Evolutionary conservation across 441 rosid species (phyloP), one percentile per base, ranked within the genome.

Genomic region (Geranium incanum): DNA sequence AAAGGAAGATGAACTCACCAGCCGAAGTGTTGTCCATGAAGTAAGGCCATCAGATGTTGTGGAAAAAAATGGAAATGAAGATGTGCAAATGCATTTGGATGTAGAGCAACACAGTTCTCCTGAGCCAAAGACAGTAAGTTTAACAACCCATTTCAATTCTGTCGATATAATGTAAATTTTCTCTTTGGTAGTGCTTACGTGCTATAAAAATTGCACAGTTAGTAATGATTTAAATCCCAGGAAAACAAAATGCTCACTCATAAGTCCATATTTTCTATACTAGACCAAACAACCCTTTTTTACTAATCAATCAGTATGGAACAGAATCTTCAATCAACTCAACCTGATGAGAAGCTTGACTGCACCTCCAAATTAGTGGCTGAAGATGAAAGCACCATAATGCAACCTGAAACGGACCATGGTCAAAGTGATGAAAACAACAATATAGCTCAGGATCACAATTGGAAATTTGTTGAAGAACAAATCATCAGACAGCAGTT

Each of bases 251-350:
- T 13, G 18, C 43, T 36, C 43, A 28, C 19, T 66, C 7, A 36
- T 15, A 66, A n/a, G 48, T 65, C 15, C 37, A 36, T 36, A 15
- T n/a, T 37, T 11, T 66, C 45, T 66, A 19, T 66, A 6, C 37
- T 66, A 66, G 15, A 36, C 68, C 68, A 66, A 6, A 48, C 52
- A 36, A 4, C 57, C 19, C 68, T 72, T 68, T 68, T 80, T 60
- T 62, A 74, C 76, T 78, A 70, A 81, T 43, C 57, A 6, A 60
- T 59, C 59, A 37, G 6, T 74, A 39, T 76, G 71, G 63, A 57
- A 71, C 87, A 82, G 87, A 75, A 69, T 65, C 15, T 57, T 69
- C 72, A 69, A 78, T 67, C 70, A 70, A 62, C 52, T 7, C 77
- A 71, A 55, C 68, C 73, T 45, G 79, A 59, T 2, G 69, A 71